Conservation (phyloP, 371 early-diverging fungal species). For the Capillidium rhysosporum region DNA sequence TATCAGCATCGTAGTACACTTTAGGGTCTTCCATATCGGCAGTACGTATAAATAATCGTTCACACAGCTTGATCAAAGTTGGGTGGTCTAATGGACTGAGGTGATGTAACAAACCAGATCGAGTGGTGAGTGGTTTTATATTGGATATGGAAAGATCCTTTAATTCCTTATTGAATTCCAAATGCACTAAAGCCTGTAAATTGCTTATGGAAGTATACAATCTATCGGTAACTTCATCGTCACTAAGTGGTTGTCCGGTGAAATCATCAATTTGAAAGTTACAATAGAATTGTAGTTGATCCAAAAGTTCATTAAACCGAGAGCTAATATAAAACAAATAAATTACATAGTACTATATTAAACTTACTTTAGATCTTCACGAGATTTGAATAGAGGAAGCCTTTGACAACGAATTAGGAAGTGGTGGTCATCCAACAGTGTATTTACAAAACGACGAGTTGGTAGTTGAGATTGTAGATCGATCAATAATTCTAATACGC, state of each 20-base stretch:
- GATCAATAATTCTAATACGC: conserved; percentile 64
- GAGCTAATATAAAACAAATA: conserved; percentile 7
- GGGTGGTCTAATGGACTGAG: conserved; percentile 25
- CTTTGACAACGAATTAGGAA: conserved; percentile 33
- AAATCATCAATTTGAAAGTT: conserved; percentile 66
- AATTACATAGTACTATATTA: background rate
- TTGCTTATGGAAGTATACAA: conserved; percentile 33
- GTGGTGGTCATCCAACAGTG: conserved; percentile 61
- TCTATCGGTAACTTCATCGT: conserved; percentile 32
- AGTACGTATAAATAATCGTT: conserved; percentile 31
- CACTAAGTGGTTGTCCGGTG: conserved; percentile 51
- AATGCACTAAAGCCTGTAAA: conserved; percentile 51
- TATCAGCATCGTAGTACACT: conserved; percentile 15
- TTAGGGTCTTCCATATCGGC: conserved; percentile 4
- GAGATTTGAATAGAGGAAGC: conserved; percentile 26
- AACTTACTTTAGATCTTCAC: background rate
- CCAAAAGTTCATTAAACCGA: conserved; percentile 34
- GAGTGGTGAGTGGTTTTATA: conserved; percentile 34
- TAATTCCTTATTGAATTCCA: conserved; percentile 35
- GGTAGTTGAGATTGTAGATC: conserved; percentile 73
- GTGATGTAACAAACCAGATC: conserved; percentile 27
- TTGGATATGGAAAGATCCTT: conserved; percentile 54
- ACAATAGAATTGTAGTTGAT: conserved; percentile 37
- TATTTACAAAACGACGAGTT: conserved; percentile 72
- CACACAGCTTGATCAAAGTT: conserved; percentile 28